Percentiles rank a stretch among this genome's conserved stretches.
Evolutionary conservation across 2,329 filamentous ascomycete species (phyloP).

Genomic region (Fusarium armeniacum): DNA sequence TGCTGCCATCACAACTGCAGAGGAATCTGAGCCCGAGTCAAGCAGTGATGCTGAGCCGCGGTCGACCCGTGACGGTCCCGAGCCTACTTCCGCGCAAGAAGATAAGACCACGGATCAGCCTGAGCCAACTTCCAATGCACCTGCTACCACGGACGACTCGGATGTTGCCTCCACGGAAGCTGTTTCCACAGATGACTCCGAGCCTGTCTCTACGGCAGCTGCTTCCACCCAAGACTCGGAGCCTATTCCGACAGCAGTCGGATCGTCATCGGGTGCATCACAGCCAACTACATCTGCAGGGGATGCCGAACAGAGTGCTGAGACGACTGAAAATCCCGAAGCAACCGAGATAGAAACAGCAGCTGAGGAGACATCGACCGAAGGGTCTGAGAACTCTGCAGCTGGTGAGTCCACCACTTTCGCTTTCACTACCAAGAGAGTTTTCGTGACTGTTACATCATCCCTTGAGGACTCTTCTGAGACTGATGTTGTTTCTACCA

Average conservation of each 20-base stretch:
- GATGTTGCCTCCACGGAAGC: constrained; percentile 9
- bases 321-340: constrained; percentile 16
- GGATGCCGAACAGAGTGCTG: constrained; percentile 14
- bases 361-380: constrained; percentile 41
- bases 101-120: constrained; percentile 6
- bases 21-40: constrained; percentile 18
- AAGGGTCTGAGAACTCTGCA: constrained; percentile 37
- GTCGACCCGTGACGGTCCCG: constrained; percentile 15
- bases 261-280: constrained; percentile 21
- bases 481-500: constrained; percentile 32
- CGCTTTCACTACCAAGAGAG: constrained; percentile 13
- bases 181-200: constrained; percentile 1
- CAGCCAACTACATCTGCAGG: constrained; percentile 29
- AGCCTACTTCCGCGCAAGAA: constrained; percentile 8
- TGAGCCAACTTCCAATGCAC: constrained; percentile 22
- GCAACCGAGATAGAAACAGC: constrained; percentile 30
- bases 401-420: constrained; percentile 38
- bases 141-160: constrained; percentile 8
- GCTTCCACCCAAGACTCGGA: constrained; percentile 5
- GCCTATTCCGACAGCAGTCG: constrained; percentile 10
- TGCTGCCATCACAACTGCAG: constrained; percentile 32
- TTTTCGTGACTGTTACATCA: constrained; percentile 12
- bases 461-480: constrained; percentile 19
- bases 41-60: constrained; percentile 14
- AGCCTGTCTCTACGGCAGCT: constrained; percentile 3